Percentiles rank a stretch among this genome's conserved stretches.
phyloP scores from a whole-genome alignment of 148 eudicot genomes.

The Cornus kousa region DNA sequence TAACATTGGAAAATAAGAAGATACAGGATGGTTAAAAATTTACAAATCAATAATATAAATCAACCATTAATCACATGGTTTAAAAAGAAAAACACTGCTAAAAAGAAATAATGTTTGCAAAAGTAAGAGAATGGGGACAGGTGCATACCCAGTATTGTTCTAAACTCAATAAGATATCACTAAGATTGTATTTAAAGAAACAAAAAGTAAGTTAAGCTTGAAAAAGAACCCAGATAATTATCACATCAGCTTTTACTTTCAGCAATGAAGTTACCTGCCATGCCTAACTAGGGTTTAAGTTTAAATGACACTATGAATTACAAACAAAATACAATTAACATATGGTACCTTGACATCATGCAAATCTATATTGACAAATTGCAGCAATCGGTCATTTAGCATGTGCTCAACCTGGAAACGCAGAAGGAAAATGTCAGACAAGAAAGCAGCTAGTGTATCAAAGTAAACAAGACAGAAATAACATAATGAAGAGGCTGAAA shows the following conservation, averaged over 20 bases:
- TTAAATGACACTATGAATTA: background rate
- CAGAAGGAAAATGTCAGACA: slow-evolving; percentile 17
- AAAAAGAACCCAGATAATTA: background rate
- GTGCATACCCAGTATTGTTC: background rate
- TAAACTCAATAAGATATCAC: background rate
- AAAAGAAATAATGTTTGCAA: background rate
- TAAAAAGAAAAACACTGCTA: background rate
- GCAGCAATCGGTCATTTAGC: slow-evolving; percentile 85
- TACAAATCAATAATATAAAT: background rate
- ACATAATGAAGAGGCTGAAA: background rate
- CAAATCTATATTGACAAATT: slow-evolving; percentile 89
- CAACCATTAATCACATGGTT: background rate
- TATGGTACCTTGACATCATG: slow-evolving; percentile 88
- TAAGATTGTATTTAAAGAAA: background rate
- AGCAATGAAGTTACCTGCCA: background rate
- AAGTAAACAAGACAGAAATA: slow-evolving; percentile 7
- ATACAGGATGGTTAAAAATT: background rate
- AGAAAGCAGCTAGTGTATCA: background rate
- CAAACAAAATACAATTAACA: background rate
- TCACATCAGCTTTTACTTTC: background rate
- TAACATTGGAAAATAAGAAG: background rate
- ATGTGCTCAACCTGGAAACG: slow-evolving; percentile 85
- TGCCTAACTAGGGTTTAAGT: background rate
- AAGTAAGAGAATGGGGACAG: background rate
- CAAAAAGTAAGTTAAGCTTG: background rate